Conservation (phyloP, 768 basidiomycete genomes). For the Macrocybe gigantea region DNA sequence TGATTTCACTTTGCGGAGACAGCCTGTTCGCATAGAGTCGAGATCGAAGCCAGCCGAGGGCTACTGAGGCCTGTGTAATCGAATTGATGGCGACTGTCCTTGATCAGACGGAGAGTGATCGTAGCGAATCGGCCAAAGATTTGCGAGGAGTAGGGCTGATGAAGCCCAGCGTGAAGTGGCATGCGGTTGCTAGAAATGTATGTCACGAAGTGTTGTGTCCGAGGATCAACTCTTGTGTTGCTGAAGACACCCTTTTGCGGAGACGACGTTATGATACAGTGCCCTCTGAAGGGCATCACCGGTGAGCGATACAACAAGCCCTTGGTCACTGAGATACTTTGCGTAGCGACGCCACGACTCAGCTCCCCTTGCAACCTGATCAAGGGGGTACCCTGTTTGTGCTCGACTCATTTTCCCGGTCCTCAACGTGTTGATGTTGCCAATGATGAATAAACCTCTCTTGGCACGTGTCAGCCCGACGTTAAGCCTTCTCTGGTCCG, state of each 20-base stretch:
- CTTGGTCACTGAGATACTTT: conserved; percentile 44
- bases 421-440: conserved; percentile 61
- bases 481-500: conserved; percentile 80
- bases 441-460: conserved; percentile 78
- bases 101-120: no score
- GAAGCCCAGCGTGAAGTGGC: no score
- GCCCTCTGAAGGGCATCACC: conserved; percentile 36
- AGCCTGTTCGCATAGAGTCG: no score
- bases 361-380: conserved; percentile 32
- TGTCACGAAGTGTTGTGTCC: no score
- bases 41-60: no score
- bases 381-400: conserved; percentile 13
- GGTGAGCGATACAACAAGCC: conserved; percentile 44
- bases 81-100: no score
- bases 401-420: conserved; percentile 31
- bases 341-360: conserved; percentile 61
- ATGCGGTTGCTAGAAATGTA: no score
- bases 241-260: conserved; percentile 8
- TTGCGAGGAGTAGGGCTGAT: no score
- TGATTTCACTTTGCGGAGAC: no score
- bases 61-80: no score
- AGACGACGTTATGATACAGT: conserved; percentile 32
- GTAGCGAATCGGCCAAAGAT: no score
- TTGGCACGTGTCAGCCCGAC: conserved; percentile 89
- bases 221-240: not conserved